Conservation (phyloP, 768 basidiomycete species). For the Collybia mongolica region DNA sequence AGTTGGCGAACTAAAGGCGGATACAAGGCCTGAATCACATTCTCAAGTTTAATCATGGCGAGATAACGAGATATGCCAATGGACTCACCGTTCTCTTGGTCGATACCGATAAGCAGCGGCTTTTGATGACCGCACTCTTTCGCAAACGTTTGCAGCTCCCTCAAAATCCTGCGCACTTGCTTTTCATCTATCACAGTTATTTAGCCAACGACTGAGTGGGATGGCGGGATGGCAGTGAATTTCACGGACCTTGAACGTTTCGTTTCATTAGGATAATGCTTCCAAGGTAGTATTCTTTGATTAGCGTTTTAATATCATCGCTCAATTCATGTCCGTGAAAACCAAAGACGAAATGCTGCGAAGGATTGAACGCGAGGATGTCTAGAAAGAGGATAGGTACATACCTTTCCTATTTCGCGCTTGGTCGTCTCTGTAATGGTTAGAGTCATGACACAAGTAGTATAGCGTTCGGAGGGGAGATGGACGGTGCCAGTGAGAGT, state of each 20-base stretch:
- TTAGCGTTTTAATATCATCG: constrained; percentile 52
- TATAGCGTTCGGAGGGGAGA: neutral
- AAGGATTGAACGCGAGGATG: neutral
- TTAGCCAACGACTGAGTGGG: neutral
- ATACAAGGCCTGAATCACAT: constrained; percentile 53
- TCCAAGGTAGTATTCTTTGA: constrained; percentile 63
- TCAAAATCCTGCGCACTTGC: constrained; percentile 49
- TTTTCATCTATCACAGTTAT: constrained; percentile 38
- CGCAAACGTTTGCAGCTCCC: constrained; percentile 52
- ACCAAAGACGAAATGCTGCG: constrained; percentile 69
- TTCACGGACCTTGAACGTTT: constrained; percentile 51
- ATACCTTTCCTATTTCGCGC: constrained; percentile 47
- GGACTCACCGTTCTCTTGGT: constrained; percentile 66
- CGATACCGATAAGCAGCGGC: constrained; percentile 67
- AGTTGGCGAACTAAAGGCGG: constrained; percentile 55
- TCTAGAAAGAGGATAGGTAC: neutral
- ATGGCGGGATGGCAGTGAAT: neutral
- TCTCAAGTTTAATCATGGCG: neutral
- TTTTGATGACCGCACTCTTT: constrained; percentile 51
- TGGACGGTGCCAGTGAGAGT: neutral
- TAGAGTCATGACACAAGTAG: constrained; percentile 1
- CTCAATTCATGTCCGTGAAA: constrained; percentile 58
- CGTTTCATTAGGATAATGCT: constrained; percentile 70
- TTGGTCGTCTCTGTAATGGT: constrained; percentile 34
- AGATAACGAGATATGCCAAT: neutral